Evolutionary conservation across 495 filamentous ascomycete genomes (phyloP), one percentile per base, ranked within the genome.

Genomic region (Hypomontagnella submonticulosa): DNA sequence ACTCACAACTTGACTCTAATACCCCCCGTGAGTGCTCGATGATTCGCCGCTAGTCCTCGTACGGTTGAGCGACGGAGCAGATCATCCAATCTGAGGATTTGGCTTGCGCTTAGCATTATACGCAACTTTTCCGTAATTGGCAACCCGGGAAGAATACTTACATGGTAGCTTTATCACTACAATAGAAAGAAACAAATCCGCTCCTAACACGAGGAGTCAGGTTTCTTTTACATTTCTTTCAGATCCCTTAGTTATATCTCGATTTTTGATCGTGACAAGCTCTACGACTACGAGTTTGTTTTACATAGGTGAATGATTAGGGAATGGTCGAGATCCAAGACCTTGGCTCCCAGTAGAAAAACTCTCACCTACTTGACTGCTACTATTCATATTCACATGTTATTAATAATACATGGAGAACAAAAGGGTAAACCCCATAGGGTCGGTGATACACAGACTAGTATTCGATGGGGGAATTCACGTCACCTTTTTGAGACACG

Each of bases 101-200:
- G 20, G 60, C 36, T 15, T 13, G 33, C 42, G 42, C 34, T 16
- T 20, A 23, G 37, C 43, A 50, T 20, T 41, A 43, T 20, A 49
- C 40, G 6, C 18, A 64, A 12, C 47, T 33, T 34, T 52, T 40
- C 61, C 47, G 12, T 3, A 58, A 47, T 4, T 33, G 33, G 61
- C 33, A 64, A 57, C 19, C 61, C 47, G 61, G 34, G 38, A 23
- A 53, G 38, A 43, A 52, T 47, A n/a, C n/a, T n/a, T n/a, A n/a
- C n/a, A n/a, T n/a, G n/a, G n/a, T n/a, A 36, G 4, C 4, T 38
- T 4, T 7, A 30, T 40, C 34, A 2, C 18, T 38, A 8, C 27
- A 30, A 10, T 27, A 27, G 2, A 27, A 27, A 27, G 2, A 27
- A 6, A 27, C 6, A 27, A 27, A 27, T 3, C 6, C 6, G 6